Evolutionary conservation across 176 grass and related monocot species (phyloP), one percentile per base, ranked within the genome.

Genomic region (Olyra latifolia): DNA sequence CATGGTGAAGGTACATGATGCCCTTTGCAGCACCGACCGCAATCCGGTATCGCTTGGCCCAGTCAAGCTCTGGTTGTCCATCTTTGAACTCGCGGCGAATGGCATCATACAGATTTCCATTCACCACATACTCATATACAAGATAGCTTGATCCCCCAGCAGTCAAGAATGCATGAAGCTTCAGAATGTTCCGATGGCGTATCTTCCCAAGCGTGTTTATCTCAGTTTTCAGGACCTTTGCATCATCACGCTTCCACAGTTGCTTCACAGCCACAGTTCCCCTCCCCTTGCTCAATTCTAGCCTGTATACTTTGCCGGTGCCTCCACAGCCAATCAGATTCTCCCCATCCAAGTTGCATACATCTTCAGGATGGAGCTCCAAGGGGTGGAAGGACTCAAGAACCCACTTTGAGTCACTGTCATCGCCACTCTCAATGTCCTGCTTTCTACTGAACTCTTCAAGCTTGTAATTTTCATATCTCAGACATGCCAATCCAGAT

Each of bases 1-100:
- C 90, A 63, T 93, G 88, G 76, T 97, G 93, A 77, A 97, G 83
- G 80, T 97, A 97, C 93, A 93, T 93, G 69, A 93, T 70, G 28
- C 88, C 93, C 80, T 91, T 93, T 50, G 90, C 93, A 56, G 78
- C 72, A 15, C 93, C 93, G 29, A 93, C 22, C 10, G 88, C 93
- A 82, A 97, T 97, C 41, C 53, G 69, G 68, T 88, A 89, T 27
- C 86, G 47, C 72, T 87, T 97, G 22, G 55, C 70, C 86, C 93
- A 97, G 59, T 93, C 90, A 69, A 97, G 80, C 78, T 86, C 85
- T 0, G 81, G 71, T 13, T 78, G 77, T 8, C 83, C 82, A 44
- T 70, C 81, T 50, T 93, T 91, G 40, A 84, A 83, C 69, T 93
- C 83, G n/a, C 76, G 72, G 16, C 54, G 88, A 61, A 97, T 86